Evolutionary conservation across 2,329 filamentous ascomycete species (phyloP).

Genomic region (Graphiopsis chlorocephala): DNA sequence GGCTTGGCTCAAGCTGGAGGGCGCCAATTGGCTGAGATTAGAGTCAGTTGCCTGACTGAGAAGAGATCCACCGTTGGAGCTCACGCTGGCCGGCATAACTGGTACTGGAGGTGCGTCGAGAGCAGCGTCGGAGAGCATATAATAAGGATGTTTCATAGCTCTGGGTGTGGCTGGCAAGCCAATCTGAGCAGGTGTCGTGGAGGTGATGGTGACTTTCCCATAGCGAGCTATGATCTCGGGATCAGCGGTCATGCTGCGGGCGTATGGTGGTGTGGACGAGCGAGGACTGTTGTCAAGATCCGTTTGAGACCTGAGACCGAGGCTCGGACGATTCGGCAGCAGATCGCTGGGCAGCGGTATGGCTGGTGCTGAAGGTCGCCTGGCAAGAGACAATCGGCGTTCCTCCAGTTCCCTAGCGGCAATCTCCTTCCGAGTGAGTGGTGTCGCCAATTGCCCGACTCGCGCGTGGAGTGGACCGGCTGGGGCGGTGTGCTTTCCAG

Average conservation of each 20-base stretch:
- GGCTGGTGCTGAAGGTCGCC: conserved; percentile 72
- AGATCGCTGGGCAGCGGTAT: conserved; percentile 71
- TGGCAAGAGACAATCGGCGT: conserved; percentile 78
- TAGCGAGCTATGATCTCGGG: conserved; percentile 48
- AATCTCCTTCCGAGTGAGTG: conserved; percentile 41
- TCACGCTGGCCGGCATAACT: conserved; percentile 51
- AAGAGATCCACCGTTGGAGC: conserved; percentile 31
- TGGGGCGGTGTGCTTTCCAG: no score
- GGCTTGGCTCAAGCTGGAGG: conserved; percentile 29
- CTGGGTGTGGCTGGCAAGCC: conserved; percentile 86
- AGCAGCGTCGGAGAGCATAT: conserved; percentile 58
- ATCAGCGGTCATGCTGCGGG: conserved; percentile 65
- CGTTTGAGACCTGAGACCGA: conserved; percentile 36
- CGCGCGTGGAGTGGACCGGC: no score
- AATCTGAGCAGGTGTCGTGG: conserved; percentile 56
- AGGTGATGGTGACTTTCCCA: conserved; percentile 37
- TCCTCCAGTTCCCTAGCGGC: conserved; percentile 82
- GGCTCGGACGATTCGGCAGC: conserved; percentile 37
- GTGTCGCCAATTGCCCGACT: background rate
- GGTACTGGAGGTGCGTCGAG: conserved; percentile 55
- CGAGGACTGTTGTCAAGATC: conserved; percentile 46
- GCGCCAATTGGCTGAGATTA: conserved; percentile 11
- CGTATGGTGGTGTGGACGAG: conserved; percentile 38
- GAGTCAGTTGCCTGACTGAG: conserved; percentile 32
- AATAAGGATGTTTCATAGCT: conserved; percentile 79